Conservation (phyloP, 2,329 filamentous ascomycete species). For the Hymenoscyphus infarciens region DNA sequence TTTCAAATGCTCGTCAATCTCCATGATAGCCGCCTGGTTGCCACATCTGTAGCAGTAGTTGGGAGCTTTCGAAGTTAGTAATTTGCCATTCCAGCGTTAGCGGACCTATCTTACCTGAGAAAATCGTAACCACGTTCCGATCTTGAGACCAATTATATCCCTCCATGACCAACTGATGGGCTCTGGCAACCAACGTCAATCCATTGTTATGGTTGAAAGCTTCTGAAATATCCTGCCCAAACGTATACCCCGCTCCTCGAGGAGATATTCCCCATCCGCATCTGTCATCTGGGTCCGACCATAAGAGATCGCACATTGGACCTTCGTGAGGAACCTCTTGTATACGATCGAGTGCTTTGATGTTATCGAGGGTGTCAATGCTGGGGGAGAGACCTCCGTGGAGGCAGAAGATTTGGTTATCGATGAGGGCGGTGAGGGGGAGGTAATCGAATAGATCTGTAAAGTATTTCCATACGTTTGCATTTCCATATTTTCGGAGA, state of each 20-base stretch:
- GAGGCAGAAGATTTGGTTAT: constrained; percentile 98
- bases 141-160: constrained; percentile 99
- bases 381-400: constrained; percentile 96
- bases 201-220: constrained; percentile 99
- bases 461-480: constrained; percentile 99
- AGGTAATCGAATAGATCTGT: constrained; percentile 99
- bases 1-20: constrained; percentile 98
- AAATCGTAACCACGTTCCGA: constrained; percentile 96
- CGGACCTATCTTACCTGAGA: constrained; percentile 64
- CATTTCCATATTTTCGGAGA: constrained; percentile 96
- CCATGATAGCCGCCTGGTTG: constrained; percentile 99
- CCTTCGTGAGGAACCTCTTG: constrained; percentile 98
- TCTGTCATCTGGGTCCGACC: constrained; percentile 96
- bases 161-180: constrained; percentile 98
- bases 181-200: constrained; percentile 88
- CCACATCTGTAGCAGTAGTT: constrained; percentile 99
- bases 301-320: constrained; percentile 95
- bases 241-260: constrained; percentile 90
- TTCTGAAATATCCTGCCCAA: constrained; percentile 95
- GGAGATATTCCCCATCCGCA: constrained; percentile 96
- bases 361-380: constrained; percentile 94
- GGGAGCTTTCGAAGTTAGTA: constrained; percentile 51
- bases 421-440: constrained; percentile 92
- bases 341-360: constrained; percentile 89
- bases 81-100: neutral